Percentiles rank a stretch among this genome's conserved stretches.
Evolutionary conservation across 2,329 filamentous ascomycete genomes (phyloP).

Genomic region (Ilyonectria robusta): DNA sequence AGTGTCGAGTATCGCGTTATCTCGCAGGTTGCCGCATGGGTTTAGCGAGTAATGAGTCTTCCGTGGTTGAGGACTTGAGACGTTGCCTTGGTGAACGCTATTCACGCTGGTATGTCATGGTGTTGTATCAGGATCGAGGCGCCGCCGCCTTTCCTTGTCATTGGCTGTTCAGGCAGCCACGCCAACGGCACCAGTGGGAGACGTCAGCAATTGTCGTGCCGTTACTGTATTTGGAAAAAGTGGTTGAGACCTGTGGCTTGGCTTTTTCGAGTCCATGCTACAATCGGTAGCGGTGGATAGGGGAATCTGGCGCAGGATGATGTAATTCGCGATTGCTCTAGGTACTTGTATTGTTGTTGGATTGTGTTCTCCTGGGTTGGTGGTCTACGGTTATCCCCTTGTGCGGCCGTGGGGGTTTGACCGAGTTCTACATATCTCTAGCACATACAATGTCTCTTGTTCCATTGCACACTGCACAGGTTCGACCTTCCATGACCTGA

Average conservation of each 20-base stretch:
- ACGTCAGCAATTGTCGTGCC: constrained; percentile 14
- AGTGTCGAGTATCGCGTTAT: not conserved
- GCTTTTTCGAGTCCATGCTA: constrained; percentile 3
- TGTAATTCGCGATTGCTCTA: not conserved
- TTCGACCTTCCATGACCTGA: not conserved
- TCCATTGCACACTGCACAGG: not conserved
- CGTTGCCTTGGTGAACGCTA: constrained; percentile 8
- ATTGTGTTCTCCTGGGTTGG: no score
- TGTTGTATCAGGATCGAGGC: constrained; percentile 11
- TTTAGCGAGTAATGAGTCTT: not conserved
- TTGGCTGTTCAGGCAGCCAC: constrained; percentile 5
- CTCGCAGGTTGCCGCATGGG: not conserved
- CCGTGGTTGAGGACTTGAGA: not conserved
- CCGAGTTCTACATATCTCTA: not conserved
- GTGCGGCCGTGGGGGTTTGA: no score
- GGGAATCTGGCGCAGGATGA: not conserved
- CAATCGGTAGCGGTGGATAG: not conserved
- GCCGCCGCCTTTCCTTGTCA: constrained; percentile 25
- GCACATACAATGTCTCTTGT: not conserved
- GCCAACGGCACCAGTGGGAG: not conserved
- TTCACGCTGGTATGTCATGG: constrained; percentile 13
- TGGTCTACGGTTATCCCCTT: no score
- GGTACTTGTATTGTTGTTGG: no score
- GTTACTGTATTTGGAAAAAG: constrained; percentile 10
- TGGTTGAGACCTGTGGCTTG: constrained; percentile 5